These are phyloP conservation scores for Lithohypha guttulata DNA, from an alignment of 2,329 filamentous ascomycete species.

Conservation along the genomic window DNA sequence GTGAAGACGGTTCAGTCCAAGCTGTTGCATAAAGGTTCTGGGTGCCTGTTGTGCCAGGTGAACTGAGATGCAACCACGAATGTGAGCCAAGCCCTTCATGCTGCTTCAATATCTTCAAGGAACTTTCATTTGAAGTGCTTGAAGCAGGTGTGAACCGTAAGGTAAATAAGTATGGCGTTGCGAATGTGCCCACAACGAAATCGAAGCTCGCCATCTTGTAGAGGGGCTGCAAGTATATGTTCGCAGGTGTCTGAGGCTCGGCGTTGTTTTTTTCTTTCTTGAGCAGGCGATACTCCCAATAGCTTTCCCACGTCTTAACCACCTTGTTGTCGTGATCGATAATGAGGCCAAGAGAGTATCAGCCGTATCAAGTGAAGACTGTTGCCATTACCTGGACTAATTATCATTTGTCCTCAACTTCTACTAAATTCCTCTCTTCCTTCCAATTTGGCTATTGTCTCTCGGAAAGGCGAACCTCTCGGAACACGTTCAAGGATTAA, in stretches of 20 bases:
- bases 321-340: too few relatives aligned
- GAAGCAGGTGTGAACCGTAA: slow-evolving; percentile 18
- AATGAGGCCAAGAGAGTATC: too few relatives aligned
- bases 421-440: neutral
- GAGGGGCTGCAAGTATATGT: too few relatives aligned
- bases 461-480: neutral
- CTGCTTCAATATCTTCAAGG: slow-evolving; percentile 17
- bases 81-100: slow-evolving; percentile 20
- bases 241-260: too few relatives aligned
- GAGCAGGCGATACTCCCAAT: too few relatives aligned
- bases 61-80: slow-evolving; percentile 21
- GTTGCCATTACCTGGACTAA: too few relatives aligned
- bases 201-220: slow-evolving; percentile 12
- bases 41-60: slow-evolving; percentile 7
- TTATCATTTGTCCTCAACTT: neutral
- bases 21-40: slow-evolving; percentile 21
- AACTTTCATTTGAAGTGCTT: slow-evolving; percentile 1
- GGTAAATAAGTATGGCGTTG: slow-evolving; percentile 21
- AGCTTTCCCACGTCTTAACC: too few relatives aligned
- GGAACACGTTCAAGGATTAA: neutral
- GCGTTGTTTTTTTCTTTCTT: too few relatives aligned
- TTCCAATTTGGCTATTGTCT: neutral
- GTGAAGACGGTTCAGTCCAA: slow-evolving; percentile 20
- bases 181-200: slow-evolving; percentile 22
- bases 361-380: too few relatives aligned